Base-by-base conservation (phyloP, 2,329 filamentous ascomycete species). In the Colletotrichum aenigma region DNA sequence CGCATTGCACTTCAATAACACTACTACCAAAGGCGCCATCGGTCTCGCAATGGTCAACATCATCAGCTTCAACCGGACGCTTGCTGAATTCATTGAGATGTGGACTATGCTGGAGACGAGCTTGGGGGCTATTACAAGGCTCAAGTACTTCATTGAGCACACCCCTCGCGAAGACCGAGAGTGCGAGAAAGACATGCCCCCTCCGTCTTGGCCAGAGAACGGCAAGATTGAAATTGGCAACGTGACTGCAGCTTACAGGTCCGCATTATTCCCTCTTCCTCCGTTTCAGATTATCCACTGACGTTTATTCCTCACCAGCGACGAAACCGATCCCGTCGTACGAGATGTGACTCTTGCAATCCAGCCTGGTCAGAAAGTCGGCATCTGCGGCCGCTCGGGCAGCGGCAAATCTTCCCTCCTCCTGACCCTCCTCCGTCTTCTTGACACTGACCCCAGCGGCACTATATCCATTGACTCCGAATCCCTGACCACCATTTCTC, bases 361-460 rank as follows among this genome's bases (percentile, higher is more conserved):
- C 7, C 56, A 79, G 6, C 79, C 85, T 0, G 88, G 88, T 0
- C 83, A 88, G 74, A 89, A 88, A 55, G 82, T 91, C 6, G 88
- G 85, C 7, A 83, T 91, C 7, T 89, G 88, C 67, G 89, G 89
- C 4, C 87, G 89, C 0, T 89, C 87, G 7, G 89, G 89, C 12
- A 90, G 88, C 71, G 89, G 89, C 3, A 90, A 91, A 80, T 88
- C 86, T 0, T 89, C 88, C 0, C 81, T 90, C 2, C 80, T 89
- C 0, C 81, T 87, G 2, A 83, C 86, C 0, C 81, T 91, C 4
- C 84, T 90, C 26, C 85, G 88, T 7, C 84, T 91, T 61, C 78
- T 90, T 3, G 87, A 90, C 26, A 78, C 86, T 3, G 81, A 82
- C 1, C 30, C 72, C 7, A 21, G 1, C 18, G 0, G 65, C 71